Percentiles rank a stretch among this genome's conserved stretches.
Conservation (phyloP, 331 rosid genomes). For the Telfairia occidentalis region DNA sequence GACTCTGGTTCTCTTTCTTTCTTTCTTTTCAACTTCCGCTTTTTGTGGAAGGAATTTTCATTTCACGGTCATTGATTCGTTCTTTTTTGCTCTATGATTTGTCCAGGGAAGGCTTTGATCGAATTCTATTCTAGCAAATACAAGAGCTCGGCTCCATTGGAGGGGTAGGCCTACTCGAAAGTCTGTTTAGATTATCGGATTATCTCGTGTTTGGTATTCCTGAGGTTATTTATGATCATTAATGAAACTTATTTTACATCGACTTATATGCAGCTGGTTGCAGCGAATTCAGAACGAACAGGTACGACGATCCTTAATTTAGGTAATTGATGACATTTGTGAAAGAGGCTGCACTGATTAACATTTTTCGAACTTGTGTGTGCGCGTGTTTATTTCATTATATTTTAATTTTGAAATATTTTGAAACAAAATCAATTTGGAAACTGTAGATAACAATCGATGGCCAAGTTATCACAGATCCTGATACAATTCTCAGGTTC, state of each 20-base stretch:
- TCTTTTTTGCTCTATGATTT: not conserved
- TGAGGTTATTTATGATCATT: not conserved
- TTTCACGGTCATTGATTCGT: not conserved
- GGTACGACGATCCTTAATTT: constrained; percentile 36
- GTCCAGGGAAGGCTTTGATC: constrained; percentile 49
- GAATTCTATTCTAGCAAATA: constrained; percentile 61
- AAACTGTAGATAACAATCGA: constrained; percentile 48
- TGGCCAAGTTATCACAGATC: constrained; percentile 47
- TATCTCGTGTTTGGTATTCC: not conserved
- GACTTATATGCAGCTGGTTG: constrained; percentile 64
- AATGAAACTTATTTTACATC: not conserved
- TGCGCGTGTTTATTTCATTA: not conserved
- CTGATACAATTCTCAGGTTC: constrained; percentile 53
- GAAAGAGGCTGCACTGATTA: not conserved
- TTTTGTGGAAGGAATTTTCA: not conserved
- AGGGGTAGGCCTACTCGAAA: constrained; percentile 37
- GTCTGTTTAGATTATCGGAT: not conserved
- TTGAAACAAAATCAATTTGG: constrained; percentile 4
- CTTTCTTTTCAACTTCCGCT: not conserved
- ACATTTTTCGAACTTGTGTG: not conserved
- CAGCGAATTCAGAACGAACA: constrained; percentile 69
- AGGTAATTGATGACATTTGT: constrained; percentile 15
- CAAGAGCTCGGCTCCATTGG: constrained; percentile 67
- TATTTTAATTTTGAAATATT: not conserved
- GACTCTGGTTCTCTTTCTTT: constrained; percentile 40